These are phyloP conservation scores for Tylopilus rubrobrunneus DNA, from an alignment of 768 basidiomycete species.

Conservation along the genomic window DNA sequence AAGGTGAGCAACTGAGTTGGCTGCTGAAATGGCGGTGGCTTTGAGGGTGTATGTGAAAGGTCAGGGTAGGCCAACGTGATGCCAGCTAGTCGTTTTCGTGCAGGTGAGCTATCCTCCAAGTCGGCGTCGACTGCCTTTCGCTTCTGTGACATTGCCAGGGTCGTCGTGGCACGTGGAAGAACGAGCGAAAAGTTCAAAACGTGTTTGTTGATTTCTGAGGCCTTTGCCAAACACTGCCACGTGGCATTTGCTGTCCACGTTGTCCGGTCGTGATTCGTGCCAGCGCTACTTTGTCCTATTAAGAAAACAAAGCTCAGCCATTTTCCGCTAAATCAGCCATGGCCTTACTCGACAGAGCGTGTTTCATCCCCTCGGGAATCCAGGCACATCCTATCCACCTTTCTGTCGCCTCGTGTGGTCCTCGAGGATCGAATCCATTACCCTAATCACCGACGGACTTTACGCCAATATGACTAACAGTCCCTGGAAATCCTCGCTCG, in stretches of 20 bases:
- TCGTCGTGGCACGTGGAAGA: background rate
- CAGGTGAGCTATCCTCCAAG: constrained; percentile 3
- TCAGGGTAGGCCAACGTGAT: constrained; percentile 20
- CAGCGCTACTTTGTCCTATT: background rate
- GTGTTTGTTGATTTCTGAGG: constrained; percentile 18
- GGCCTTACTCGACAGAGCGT: background rate
- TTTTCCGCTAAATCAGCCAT: constrained; percentile 1
- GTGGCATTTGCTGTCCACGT: background rate
- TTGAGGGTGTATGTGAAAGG: constrained; percentile 19
- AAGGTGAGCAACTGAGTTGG: constrained; percentile 68
- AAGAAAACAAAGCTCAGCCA: background rate
- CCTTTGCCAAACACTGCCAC: constrained; percentile 25
- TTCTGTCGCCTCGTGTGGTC: constrained; percentile 19
- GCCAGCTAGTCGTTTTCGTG: constrained; percentile 1
- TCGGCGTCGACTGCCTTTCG: constrained; percentile 22
- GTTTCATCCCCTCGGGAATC: background rate
- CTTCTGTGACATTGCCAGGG: constrained; percentile 24
- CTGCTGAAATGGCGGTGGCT: constrained; percentile 55
- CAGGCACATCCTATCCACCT: constrained; percentile 2
- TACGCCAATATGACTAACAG: constrained; percentile 15
- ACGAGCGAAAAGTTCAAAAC: background rate
- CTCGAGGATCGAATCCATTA: constrained; percentile 22
- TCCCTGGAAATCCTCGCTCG: background rate
- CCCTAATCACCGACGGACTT: constrained; percentile 8
- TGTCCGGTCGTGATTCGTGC: background rate